Evolutionary conservation across 2,329 filamentous ascomycete species (phyloP).

Genomic region (Xylariales sp.): DNA sequence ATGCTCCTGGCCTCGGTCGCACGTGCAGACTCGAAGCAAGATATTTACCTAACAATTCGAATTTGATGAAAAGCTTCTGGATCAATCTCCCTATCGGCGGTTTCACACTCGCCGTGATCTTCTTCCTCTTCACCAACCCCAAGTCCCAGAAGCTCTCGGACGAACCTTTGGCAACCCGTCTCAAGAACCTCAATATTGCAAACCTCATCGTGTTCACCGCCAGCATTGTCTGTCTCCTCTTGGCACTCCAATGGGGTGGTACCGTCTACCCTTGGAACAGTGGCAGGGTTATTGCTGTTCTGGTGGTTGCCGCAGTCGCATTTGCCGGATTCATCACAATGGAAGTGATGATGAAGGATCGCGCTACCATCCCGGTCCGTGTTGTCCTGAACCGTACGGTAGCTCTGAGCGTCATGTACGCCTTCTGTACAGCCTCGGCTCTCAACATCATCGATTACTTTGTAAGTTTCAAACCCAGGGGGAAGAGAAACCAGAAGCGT

Average conservation of each 20-base stretch:
- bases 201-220: slow-evolving; percentile 38
- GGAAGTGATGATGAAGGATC: slow-evolving; percentile 32
- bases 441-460: slow-evolving; percentile 1
- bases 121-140: slow-evolving; percentile 8
- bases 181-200: slow-evolving; percentile 16
- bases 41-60: neutral
- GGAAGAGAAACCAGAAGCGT: neutral
- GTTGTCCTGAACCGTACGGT: slow-evolving; percentile 38
- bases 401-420: slow-evolving; percentile 24
- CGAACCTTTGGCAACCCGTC: slow-evolving; percentile 6
- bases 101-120: slow-evolving; percentile 8
- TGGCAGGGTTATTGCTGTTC: slow-evolving; percentile 35
- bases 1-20: neutral
- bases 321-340: slow-evolving; percentile 25
- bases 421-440: neutral
- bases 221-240: slow-evolving; percentile 40
- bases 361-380: slow-evolving; percentile 38
- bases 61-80: slow-evolving; percentile 7
- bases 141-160: slow-evolving; percentile 3
- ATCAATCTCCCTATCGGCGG: slow-evolving; percentile 11
- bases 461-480: neutral
- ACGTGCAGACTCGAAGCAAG: too few species aligned
- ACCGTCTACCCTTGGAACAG: slow-evolving; percentile 38
- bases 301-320: slow-evolving; percentile 19
- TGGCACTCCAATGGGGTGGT: slow-evolving; percentile 43